A percentile compares a stretch with the other conserved stretches of the same genome.
Conservation (phyloP, 2,329 filamentous ascomycete genomes). For the Ploettnerulaceae sp. region DNA sequence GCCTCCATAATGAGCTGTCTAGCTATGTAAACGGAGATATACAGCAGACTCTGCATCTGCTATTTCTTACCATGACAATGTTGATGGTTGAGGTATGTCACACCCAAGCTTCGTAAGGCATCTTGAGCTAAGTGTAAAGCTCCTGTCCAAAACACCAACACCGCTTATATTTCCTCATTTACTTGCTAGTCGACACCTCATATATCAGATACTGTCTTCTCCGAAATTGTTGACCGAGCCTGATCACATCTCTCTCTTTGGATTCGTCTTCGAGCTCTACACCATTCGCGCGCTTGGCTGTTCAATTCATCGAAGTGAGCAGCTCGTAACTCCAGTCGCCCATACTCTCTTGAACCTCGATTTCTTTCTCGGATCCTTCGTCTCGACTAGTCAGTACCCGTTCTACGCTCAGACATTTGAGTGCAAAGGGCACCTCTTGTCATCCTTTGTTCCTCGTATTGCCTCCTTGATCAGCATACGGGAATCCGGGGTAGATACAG, state of each 20-base stretch:
- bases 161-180: constrained; percentile 8
- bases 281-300: background rate
- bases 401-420: background rate
- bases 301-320: background rate
- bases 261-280: constrained; percentile 10
- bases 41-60: constrained; percentile 1
- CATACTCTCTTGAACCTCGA: constrained; percentile 1
- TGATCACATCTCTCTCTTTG: constrained; percentile 1
- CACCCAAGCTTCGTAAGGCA: background rate
- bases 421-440: background rate
- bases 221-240: background rate
- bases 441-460: constrained; percentile 2
- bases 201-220: constrained; percentile 2
- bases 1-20: background rate
- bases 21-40: background rate
- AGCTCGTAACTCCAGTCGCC: background rate
- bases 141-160: background rate
- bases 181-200: constrained; percentile 7
- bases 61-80: constrained; percentile 5
- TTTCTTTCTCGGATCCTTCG: constrained; percentile 5
- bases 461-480: background rate
- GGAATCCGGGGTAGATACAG: background rate
- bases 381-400: background rate
- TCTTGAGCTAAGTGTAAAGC: background rate
- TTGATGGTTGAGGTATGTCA: constrained; percentile 2